phyloP scores from a whole-genome alignment of 2,329 filamentous ascomycete species.

The Aspergillus fijiensis region DNA sequence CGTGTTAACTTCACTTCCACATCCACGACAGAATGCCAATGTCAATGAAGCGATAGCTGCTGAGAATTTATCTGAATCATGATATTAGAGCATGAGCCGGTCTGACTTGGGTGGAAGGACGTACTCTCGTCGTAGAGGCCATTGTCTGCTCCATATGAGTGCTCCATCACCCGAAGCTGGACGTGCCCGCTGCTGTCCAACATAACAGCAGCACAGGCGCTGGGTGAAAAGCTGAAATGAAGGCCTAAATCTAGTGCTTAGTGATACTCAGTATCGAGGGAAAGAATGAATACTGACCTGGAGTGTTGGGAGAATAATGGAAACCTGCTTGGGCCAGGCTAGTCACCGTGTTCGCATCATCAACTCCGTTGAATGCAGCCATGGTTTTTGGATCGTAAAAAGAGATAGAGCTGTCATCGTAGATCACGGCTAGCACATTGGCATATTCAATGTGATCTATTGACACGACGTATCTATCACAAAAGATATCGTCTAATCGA shows the following conservation, averaged over 20 bases:
- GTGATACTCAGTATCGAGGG: not conserved
- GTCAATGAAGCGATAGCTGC: constrained; percentile 64
- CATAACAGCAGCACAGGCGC: constrained; percentile 40
- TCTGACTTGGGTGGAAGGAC: constrained; percentile 5
- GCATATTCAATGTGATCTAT: constrained; percentile 69
- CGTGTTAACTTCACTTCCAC: constrained; percentile 52
- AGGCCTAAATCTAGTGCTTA: constrained; percentile 30
- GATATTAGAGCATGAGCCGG: not conserved
- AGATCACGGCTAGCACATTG: constrained; percentile 68
- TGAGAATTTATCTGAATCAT: constrained; percentile 37
- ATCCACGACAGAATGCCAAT: constrained; percentile 51
- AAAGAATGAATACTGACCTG: constrained; percentile 48
- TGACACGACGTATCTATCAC: constrained; percentile 69
- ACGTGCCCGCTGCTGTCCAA: constrained; percentile 42
- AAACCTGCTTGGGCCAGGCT: constrained; percentile 78
- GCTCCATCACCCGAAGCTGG: constrained; percentile 40
- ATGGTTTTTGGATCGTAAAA: constrained; percentile 76
- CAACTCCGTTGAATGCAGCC: constrained; percentile 64
- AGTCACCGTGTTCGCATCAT: constrained; percentile 64
- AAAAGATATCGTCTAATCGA: constrained; percentile 65
- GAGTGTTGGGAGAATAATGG: constrained; percentile 63
- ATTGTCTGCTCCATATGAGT: constrained; percentile 39
- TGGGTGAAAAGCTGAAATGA: constrained; percentile 46
- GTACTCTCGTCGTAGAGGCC: constrained; percentile 41
- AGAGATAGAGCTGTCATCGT: constrained; percentile 78